Percentiles rank a stretch among this genome's conserved stretches.
phyloP scores from a whole-genome alignment of 1,284 basidiomycete species.

The Entoloma clypeatum region DNA sequence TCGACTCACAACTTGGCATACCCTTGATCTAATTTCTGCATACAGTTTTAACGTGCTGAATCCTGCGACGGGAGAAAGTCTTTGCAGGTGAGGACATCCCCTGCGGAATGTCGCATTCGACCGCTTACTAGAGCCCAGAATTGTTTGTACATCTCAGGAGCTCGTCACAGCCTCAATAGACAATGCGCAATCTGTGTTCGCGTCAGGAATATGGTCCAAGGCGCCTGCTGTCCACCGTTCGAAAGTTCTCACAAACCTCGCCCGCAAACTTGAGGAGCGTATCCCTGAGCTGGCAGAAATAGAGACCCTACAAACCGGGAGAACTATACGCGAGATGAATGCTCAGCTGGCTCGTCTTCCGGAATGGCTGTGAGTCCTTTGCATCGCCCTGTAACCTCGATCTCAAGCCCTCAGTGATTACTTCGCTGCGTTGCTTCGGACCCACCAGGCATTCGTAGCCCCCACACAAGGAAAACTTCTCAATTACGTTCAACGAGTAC shows the following conservation, averaged over 20 bases:
- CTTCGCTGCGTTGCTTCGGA: conserved; percentile 68
- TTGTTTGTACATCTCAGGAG: conserved; percentile 32
- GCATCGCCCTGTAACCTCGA: background rate
- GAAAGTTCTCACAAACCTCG: conserved; percentile 60
- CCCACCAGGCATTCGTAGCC: conserved; percentile 64
- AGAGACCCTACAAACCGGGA: conserved; percentile 74
- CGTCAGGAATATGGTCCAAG: conserved; percentile 68
- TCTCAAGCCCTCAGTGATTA: conserved; percentile 52
- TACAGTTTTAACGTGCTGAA: conserved; percentile 51
- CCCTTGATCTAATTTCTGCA: background rate
- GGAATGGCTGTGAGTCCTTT: conserved; percentile 69
- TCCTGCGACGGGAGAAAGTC: conserved; percentile 59
- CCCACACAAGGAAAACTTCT: conserved; percentile 75
- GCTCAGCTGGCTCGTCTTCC: conserved; percentile 70
- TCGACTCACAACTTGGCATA: too few relatives aligned
- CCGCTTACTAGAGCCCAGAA: conserved; percentile 21
- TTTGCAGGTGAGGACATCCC: conserved; percentile 49
- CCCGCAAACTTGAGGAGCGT: conserved; percentile 52
- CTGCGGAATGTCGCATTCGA: background rate
- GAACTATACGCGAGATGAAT: conserved; percentile 74
- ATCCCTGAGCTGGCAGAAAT: conserved; percentile 58
- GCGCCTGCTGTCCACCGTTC: conserved; percentile 56
- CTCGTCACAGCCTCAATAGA: conserved; percentile 52
- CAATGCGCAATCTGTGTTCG: conserved; percentile 54
- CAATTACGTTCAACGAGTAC: conserved; percentile 75